Base-by-base conservation (phyloP, 345 rosid genomes). In the Excoecaria agallocha region DNA sequence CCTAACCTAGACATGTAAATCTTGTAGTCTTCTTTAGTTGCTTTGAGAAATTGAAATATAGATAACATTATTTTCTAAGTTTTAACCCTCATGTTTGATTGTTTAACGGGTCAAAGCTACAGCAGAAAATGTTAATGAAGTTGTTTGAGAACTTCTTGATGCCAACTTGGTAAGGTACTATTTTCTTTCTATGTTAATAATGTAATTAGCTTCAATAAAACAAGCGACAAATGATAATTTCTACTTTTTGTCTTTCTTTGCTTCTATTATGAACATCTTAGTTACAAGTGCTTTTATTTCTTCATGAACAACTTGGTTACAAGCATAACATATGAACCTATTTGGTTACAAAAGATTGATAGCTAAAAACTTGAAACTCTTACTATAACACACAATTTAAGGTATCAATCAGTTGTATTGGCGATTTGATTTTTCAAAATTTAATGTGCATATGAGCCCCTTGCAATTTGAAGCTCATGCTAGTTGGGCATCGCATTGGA, bases 121-220 rank as follows among this genome's bases (percentile, higher is more conserved):
- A 55, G 99, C 99, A 76, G 97, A 89, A 84, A 95, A 93, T 82
- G 99, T 95, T 58, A 87, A 95, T 82, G 98, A 87, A 79, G 99
- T 98, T 70, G 97, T 90, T 82, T 84, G 96, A 79, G 99, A 95
- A 78, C 97, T 95, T 80, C 99, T 98, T 49, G 99, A 93, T 78
- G 97, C 99, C 87, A 95, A 95, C 85, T 80, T 73, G 97, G 99
- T 95, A 93, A 88, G 96, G 91, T 84, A 85, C 82, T 87, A 86
- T 73, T 71, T 81, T 73, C 83, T 37, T 76, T 82, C 78, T 76
- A 35, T 76, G 57, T 57, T 69, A 66, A 64, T 72, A 79, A 55
- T 74, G 64, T 69, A 66, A 57, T 37, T 70, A 51, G 48, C 64
- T 56, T 51, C 61, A 58, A 58, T 11, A 17, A 19, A 39, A 16